Conservation (phyloP, 2,329 filamentous ascomycete genomes). For the Monilinia fructigena region DNA sequence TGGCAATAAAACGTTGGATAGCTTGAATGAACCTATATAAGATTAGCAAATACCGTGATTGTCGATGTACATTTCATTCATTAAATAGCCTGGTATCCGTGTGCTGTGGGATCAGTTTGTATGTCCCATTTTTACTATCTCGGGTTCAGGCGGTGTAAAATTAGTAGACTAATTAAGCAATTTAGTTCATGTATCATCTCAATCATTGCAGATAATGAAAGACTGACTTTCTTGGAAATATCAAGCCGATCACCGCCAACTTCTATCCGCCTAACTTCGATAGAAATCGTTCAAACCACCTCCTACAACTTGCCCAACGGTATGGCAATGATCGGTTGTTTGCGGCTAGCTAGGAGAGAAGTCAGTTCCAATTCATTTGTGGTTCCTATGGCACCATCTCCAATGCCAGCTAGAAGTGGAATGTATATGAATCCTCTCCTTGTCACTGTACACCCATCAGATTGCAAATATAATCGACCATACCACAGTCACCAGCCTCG, state of each 20-base stretch:
- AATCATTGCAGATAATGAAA: not conserved
- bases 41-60: not conserved
- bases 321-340: constrained; percentile 27
- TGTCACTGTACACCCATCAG: constrained; percentile 8
- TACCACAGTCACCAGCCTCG: constrained; percentile 19
- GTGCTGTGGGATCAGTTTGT: constrained; percentile 12
- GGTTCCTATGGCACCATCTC: constrained; percentile 32
- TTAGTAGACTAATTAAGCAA: not conserved
- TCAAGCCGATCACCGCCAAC: constrained; percentile 46
- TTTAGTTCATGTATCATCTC: not conserved
- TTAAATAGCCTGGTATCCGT: constrained; percentile 18
- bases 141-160: constrained; percentile 11
- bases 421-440: constrained; percentile 22
- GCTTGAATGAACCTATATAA: constrained; percentile 14
- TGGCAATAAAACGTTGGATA: constrained; percentile 20
- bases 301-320: constrained; percentile 41
- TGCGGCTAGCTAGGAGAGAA: constrained; percentile 40
- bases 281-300: no score
- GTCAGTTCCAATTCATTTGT: constrained; percentile 46
- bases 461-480: not conserved
- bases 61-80: not conserved
- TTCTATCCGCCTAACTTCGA: no score
- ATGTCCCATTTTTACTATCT: constrained; percentile 16
- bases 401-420: not conserved
- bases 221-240: constrained; percentile 19